A percentile compares a stretch with the other conserved stretches of the same genome.
Evolutionary conservation across 2,329 filamentous ascomycete species (phyloP).

Genomic region (Colletotrichum salicis): DNA sequence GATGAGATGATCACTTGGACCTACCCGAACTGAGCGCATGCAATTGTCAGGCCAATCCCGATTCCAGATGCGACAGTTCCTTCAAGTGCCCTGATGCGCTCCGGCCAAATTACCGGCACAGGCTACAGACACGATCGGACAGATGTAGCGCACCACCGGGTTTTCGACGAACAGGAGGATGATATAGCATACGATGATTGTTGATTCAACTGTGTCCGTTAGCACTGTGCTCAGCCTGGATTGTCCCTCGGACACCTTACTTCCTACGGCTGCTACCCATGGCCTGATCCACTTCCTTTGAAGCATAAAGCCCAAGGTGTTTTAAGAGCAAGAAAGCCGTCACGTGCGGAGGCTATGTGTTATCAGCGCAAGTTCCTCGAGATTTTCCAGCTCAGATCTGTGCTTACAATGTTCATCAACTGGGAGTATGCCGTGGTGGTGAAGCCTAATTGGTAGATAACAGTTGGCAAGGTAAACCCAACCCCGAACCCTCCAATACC

Average conservation of each 20-base stretch:
- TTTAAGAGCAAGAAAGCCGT: neutral
- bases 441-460: neutral
- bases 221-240: neutral
- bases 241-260: neutral
- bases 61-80: neutral
- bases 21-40: neutral
- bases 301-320: neutral
- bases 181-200: neutral
- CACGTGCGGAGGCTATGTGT: neutral
- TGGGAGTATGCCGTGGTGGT: neutral
- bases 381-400: fast-evolving
- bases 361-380: neutral
- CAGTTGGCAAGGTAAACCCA: neutral
- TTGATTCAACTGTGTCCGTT: neutral
- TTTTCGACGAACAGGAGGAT: neutral
- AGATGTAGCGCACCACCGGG: neutral
- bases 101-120: neutral
- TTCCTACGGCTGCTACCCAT: neutral
- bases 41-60: neutral
- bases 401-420: neutral
- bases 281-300: neutral
- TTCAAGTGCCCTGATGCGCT: neutral
- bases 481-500: neutral
- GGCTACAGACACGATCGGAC: neutral
- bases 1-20: neutral